These are phyloP conservation scores for Moesziomyces parantarcticus DNA, from an alignment of 1,284 basidiomycete species.

Conservation along the genomic window DNA sequence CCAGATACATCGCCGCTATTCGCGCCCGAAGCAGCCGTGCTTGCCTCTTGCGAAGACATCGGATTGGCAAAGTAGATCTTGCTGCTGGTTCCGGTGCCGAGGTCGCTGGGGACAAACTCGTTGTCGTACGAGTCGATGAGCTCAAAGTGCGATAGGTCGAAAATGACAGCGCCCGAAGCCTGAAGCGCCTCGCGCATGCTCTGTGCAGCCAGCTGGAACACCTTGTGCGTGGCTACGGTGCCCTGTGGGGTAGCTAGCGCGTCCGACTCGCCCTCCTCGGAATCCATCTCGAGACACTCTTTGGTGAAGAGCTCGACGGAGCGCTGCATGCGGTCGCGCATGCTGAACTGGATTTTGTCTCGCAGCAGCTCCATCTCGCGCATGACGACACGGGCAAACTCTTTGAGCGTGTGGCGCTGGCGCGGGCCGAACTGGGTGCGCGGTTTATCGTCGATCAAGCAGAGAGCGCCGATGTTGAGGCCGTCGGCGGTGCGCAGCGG, in stretches of 20 bases:
- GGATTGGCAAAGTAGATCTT: slow-evolving; percentile 62
- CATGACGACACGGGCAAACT: slow-evolving; percentile 91
- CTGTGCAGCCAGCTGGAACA: slow-evolving; percentile 76
- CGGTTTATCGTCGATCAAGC: slow-evolving; percentile 86
- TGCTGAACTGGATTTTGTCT: slow-evolving; percentile 91
- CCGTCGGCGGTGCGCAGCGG: slow-evolving; percentile 89
- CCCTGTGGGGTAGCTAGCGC: slow-evolving; percentile 25
- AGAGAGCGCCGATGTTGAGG: slow-evolving; percentile 86
- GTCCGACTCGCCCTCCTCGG: slow-evolving; percentile 49
- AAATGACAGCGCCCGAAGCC: slow-evolving; percentile 86
- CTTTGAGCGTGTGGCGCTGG: slow-evolving; percentile 89
- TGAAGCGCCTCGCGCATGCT: slow-evolving; percentile 89
- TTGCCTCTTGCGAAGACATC: slow-evolving; percentile 17
- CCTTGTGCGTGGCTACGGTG: slow-evolving; percentile 33
- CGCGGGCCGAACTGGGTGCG: slow-evolving; percentile 86
- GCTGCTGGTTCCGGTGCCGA: slow-evolving; percentile 58
- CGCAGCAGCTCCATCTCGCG: slow-evolving; percentile 94
- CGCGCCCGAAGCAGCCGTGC: slow-evolving; percentile 16
- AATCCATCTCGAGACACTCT: slow-evolving; percentile 91
- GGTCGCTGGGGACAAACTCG: slow-evolving; percentile 68
- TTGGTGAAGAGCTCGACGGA: slow-evolving; percentile 96
- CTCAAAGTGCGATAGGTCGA: slow-evolving; percentile 92
- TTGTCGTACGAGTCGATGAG: slow-evolving; percentile 79
- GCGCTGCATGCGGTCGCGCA: slow-evolving; percentile 88
- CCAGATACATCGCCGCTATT: slow-evolving; percentile 1